These are phyloP conservation scores for Epichloe baconii DNA, from an alignment of 2,329 filamentous ascomycete genomes.

Conservation along the genomic window DNA sequence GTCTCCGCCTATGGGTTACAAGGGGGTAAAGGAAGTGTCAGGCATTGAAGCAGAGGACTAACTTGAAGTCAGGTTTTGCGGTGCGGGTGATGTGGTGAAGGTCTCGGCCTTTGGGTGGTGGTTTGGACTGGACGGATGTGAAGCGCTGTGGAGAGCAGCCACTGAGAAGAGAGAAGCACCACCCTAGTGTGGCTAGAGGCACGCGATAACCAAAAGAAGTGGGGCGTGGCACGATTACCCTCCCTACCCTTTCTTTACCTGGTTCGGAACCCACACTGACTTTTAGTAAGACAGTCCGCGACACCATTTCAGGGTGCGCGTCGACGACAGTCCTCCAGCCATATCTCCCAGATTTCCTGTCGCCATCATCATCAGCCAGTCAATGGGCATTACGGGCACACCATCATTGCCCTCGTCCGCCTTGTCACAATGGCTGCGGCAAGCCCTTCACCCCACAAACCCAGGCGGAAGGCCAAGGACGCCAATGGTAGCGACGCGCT, in stretches of 20 bases:
- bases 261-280: too few species aligned
- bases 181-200: too few species aligned
- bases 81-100: neutral
- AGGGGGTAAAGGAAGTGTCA: neutral
- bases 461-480: constrained; percentile 41
- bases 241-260: too few species aligned
- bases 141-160: too few species aligned
- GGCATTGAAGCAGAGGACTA: neutral
- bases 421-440: constrained; percentile 30
- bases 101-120: neutral
- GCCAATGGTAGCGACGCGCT: constrained; percentile 26
- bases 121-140: too few species aligned
- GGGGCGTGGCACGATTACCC: too few species aligned
- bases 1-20: neutral
- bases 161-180: too few species aligned
- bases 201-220: too few species aligned
- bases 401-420: constrained; percentile 1
- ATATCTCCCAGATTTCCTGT: neutral
- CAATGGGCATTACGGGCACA: neutral
- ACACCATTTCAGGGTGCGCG: too few species aligned
- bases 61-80: neutral
- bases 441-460: constrained; percentile 43
- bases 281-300: too few species aligned
- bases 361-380: neutral
- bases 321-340: neutral